Percentiles rank a stretch among this genome's conserved stretches.
These are phyloP conservation scores for Venturia carpophila DNA, from an alignment of 2,329 filamentous ascomycete species.

Conservation along the genomic window DNA sequence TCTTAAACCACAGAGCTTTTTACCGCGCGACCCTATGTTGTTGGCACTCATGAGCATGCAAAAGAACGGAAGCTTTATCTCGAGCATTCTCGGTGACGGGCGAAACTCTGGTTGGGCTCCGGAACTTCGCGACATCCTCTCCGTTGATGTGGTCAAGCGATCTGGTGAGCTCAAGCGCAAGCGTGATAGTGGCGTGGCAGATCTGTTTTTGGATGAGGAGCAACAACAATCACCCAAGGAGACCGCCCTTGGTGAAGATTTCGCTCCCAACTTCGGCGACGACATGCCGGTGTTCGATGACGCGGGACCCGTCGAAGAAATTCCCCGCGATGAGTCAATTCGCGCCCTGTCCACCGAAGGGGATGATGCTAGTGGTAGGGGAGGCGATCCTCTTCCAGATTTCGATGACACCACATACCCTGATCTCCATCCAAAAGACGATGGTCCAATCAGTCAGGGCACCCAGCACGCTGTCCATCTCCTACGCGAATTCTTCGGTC, in stretches of 20 bases:
- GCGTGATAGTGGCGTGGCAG: slow-evolving; percentile 77
- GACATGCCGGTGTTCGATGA: slow-evolving; percentile 28
- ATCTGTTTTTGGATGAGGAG: slow-evolving; percentile 62
- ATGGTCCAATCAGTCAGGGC: slow-evolving; percentile 77
- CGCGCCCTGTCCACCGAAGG: slow-evolving; percentile 23
- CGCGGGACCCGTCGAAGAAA: slow-evolving; percentile 29
- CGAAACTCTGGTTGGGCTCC: slow-evolving; percentile 78
- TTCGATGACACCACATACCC: slow-evolving; percentile 75
- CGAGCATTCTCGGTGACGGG: slow-evolving; percentile 74
- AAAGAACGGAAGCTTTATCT: slow-evolving; percentile 81
- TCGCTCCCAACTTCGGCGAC: slow-evolving; percentile 22
- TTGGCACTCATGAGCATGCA: slow-evolving; percentile 88
- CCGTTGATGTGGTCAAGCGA: slow-evolving; percentile 69
- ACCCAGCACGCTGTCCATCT: slow-evolving; percentile 96
- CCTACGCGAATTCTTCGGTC: slow-evolving; percentile 79
- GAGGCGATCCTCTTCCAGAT: slow-evolving; percentile 30
- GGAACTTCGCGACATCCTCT: slow-evolving; percentile 87
- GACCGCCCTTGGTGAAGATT: slow-evolving; percentile 38
- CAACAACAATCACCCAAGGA: slow-evolving; percentile 36
- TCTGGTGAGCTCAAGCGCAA: slow-evolving; percentile 85
- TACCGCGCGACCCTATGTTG: slow-evolving; percentile 79
- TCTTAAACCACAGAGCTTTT: slow-evolving; percentile 69
- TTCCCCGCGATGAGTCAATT: slow-evolving; percentile 21
- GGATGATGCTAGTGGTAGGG: slow-evolving; percentile 27
- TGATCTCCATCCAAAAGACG: slow-evolving; percentile 71